Percentiles rank a stretch among this genome's conserved stretches.
Evolutionary conservation across 371 early-diverging fungal genomes (phyloP).

Genomic region (Mortierella sp.): DNA sequence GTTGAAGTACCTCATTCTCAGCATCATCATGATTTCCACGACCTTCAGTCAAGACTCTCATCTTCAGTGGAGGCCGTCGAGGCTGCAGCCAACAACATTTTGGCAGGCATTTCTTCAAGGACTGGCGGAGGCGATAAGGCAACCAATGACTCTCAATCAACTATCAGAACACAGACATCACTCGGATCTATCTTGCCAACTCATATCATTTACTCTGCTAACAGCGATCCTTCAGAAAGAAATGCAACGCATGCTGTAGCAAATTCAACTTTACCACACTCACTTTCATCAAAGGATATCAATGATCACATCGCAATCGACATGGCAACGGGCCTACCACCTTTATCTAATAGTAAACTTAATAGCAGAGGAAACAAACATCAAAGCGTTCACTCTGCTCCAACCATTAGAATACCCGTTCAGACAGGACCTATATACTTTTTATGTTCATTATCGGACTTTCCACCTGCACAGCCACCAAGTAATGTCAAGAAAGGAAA

Average conservation of each 20-base stretch:
- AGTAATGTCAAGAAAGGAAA: conserved; percentile 40
- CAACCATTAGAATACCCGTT: conserved; percentile 51
- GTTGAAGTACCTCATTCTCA: conserved; percentile 31
- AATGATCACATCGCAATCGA: conserved; percentile 14
- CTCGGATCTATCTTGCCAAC: conserved; percentile 43
- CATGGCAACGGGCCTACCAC: conserved; percentile 17
- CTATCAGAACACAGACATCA: conserved; percentile 27
- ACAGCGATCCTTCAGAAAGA: neutral
- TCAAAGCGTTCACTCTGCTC: neutral
- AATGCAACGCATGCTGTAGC: neutral
- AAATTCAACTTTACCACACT: neutral
- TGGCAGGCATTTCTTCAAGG: conserved; percentile 45
- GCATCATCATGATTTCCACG: conserved; percentile 13
- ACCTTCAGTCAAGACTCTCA: conserved; percentile 33
- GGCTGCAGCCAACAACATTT: conserved; percentile 37
- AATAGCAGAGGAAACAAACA: conserved; percentile 4
- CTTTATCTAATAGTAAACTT: conserved; percentile 2
- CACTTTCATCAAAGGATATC: neutral
- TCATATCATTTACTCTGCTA: conserved; percentile 19
- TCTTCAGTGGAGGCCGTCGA: conserved; percentile 48
- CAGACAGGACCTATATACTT: conserved; percentile 57
- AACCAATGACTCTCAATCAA: conserved; percentile 7
- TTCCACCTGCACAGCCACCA: conserved; percentile 29
- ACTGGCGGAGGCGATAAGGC: conserved; percentile 3
- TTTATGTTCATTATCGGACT: conserved; percentile 47